phyloP scores from a whole-genome alignment of 768 basidiomycete genomes.

The Boletus barrowsii region DNA sequence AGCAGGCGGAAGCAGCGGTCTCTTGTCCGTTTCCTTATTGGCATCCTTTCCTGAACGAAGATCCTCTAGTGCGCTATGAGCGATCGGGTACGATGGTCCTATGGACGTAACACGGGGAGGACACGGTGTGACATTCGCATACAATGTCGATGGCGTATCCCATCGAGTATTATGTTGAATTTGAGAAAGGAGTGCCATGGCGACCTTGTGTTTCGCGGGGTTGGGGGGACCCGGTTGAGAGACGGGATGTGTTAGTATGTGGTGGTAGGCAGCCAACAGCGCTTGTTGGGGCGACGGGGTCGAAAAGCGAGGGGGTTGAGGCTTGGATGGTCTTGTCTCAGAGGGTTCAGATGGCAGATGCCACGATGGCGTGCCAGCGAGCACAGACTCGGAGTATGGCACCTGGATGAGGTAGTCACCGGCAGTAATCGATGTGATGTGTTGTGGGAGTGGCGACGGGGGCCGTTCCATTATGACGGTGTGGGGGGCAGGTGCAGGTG shows the following conservation, averaged over 20 bases:
- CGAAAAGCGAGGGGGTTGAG: conserved; percentile 32
- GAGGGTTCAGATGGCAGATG: conserved; percentile 55
- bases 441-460: conserved; percentile 43
- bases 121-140: conserved; percentile 54
- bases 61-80: conserved; percentile 32
- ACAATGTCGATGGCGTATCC: conserved; percentile 68
- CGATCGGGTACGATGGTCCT: conserved; percentile 63
- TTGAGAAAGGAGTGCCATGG: conserved; percentile 63
- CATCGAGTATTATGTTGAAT: conserved; percentile 58
- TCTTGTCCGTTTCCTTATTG: conserved; percentile 52
- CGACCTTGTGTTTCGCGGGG: conserved; percentile 70
- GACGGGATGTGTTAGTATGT: conserved; percentile 71
- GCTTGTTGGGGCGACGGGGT: conserved; percentile 62
- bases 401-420: conserved; percentile 72
- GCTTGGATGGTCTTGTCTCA: conserved; percentile 17
- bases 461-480: conserved; percentile 32
- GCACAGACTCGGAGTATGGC: conserved; percentile 71
- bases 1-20: conserved; percentile 31
- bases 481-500: conserved; percentile 37
- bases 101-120: conserved; percentile 61
- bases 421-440: conserved; percentile 39
- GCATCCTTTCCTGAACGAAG: conserved; percentile 40
- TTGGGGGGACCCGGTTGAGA: conserved; percentile 48
- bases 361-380: conserved; percentile 63
- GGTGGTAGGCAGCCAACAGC: conserved; percentile 68